Evolutionary conservation across 129 eudicot species (phyloP).

Genomic region (Flaveria bidentis): DNA sequence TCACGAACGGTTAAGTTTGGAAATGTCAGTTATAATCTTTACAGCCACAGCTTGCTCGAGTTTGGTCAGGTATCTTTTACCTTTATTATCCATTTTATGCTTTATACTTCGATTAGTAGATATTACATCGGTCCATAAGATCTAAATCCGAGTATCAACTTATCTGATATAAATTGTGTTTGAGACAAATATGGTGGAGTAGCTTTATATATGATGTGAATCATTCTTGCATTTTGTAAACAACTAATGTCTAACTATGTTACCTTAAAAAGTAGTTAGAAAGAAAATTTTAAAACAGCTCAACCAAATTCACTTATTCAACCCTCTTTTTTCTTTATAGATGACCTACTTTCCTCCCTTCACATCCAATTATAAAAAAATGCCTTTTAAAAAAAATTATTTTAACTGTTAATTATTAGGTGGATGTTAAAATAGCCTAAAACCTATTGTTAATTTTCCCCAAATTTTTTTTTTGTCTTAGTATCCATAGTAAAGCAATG

Average conservation of each 20-base stretch:
- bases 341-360: not conserved
- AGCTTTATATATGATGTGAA: not conserved
- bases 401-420: not conserved
- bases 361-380: not conserved
- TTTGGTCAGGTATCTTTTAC: slow-evolving; percentile 76
- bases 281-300: not conserved
- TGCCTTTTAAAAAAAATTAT: too few species aligned
- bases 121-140: not conserved
- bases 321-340: not conserved
- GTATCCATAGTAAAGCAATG: not conserved
- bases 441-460: not conserved
- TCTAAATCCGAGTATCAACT: not conserved
- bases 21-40: slow-evolving; percentile 73
- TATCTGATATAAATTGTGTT: slow-evolving; percentile 1
- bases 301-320: not conserved
- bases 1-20: slow-evolving; percentile 64
- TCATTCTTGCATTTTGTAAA: not conserved
- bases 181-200: not conserved
- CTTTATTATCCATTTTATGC: not conserved
- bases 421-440: not conserved
- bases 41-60: slow-evolving; percentile 96
- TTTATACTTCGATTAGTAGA: not conserved
- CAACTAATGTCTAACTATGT: not conserved
- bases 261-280: not conserved
- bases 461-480: not conserved